Evolutionary conservation across 140 eudicot genomes (phyloP), one percentile per base, ranked within the genome.

Genomic region (Ambrosia hybrid): DNA sequence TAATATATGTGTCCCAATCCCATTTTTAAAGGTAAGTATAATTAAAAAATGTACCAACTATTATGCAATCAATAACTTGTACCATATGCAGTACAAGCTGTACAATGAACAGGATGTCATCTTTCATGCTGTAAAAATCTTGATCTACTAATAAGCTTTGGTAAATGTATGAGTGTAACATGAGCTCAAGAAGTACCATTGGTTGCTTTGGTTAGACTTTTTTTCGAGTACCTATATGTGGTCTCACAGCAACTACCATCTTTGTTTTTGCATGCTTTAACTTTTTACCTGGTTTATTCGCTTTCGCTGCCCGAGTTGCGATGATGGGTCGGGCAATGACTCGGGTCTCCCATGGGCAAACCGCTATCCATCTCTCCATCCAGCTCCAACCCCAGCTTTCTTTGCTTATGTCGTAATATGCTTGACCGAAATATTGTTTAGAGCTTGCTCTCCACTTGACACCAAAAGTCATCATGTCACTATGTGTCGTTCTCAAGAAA

Each of bases 371-470:
- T 39, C 55, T 39, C 55, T 65, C 70, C 70, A 65, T 65, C 70
- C 70, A 65, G 56, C 70, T 65, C 68, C 68, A 64, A 64, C 68
- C 68, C 68, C 68, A 64, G 9, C 68, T 64, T 64, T 64, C 68
- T 64, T 64, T 64, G 52, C 68, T 64, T 64, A 64, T 39, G 3
- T 64, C 68, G 1, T 64, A 64, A 7, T 64, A 64, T 37, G 68
- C 68, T 38, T 64, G 68, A 64, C 68, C 68, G 52, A 64, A 64
- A 15, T 64, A 39, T 38, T 51, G 80, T 13, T 74, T 78, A 3
- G 90, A 43, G 72, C 79, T 85, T 5, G 91, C 86, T 77, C 84
- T 80, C 95, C 95, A 88, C 95, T 87, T 68, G 52, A 76, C 63
- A 79, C 68, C 51, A 64, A 64, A 39, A 39, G 12, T 37, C 68